Evolutionary conservation across 371 early-diverging fungal genomes (phyloP).

Genomic region (Entomophthora muscae): DNA sequence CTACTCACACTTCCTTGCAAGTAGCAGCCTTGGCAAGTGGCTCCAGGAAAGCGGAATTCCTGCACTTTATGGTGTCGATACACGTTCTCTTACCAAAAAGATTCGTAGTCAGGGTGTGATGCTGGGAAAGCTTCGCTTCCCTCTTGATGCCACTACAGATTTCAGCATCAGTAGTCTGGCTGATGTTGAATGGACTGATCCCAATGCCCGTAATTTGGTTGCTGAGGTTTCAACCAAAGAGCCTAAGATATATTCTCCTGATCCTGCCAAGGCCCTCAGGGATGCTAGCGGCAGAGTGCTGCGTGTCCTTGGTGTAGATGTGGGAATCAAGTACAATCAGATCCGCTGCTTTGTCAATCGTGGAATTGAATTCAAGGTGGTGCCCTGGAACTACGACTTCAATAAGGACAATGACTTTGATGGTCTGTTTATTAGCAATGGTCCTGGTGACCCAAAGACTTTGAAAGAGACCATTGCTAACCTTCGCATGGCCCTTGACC

Average conservation of each 20-base stretch:
- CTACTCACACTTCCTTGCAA: slow-evolving; percentile 81
- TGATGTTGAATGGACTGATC: slow-evolving; percentile 78
- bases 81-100: slow-evolving; percentile 81
- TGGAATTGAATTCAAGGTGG: slow-evolving; percentile 82
- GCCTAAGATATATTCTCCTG: slow-evolving; percentile 53
- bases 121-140: slow-evolving; percentile 66
- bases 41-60: slow-evolving; percentile 72
- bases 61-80: slow-evolving; percentile 84
- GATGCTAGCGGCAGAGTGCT: slow-evolving; percentile 57
- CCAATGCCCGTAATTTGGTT: slow-evolving; percentile 79
- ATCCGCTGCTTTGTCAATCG: slow-evolving; percentile 87
- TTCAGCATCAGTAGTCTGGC: slow-evolving; percentile 19
- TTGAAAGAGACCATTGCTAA: slow-evolving; percentile 52
- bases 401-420: slow-evolving; percentile 51
- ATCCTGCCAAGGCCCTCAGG: slow-evolving; percentile 34
- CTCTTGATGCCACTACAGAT: slow-evolving; percentile 26
- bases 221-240: slow-evolving; percentile 51
- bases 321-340: slow-evolving; percentile 97
- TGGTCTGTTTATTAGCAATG: slow-evolving; percentile 91
- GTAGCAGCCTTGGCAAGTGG: slow-evolving; percentile 71
- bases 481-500: slow-evolving; percentile 38
- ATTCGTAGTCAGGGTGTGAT: slow-evolving; percentile 80
- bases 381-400: slow-evolving; percentile 93
- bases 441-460: slow-evolving; percentile 91
- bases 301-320: slow-evolving; percentile 80